Conservation (phyloP, 2,329 filamentous ascomycete genomes). For the Aureobasidium sp. region DNA sequence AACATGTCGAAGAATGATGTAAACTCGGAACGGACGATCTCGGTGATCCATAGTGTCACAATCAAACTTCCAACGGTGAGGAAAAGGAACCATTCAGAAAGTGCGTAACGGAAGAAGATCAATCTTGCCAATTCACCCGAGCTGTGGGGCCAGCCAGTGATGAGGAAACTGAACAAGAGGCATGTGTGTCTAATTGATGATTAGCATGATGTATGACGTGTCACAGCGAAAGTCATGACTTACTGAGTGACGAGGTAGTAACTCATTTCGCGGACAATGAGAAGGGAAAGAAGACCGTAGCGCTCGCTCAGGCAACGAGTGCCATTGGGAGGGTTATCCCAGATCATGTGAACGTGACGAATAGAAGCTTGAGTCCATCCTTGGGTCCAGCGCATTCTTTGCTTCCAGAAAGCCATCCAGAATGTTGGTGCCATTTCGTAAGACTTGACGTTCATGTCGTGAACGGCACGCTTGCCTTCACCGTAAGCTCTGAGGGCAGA, state of each 20-base stretch:
- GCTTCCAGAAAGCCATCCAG: slow-evolving; percentile 42
- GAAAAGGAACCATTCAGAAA: slow-evolving; percentile 40
- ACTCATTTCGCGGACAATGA: slow-evolving; percentile 40
- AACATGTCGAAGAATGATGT: slow-evolving; percentile 35
- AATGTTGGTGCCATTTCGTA: slow-evolving; percentile 44
- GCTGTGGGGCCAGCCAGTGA: slow-evolving; percentile 38
- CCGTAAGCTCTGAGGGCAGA: slow-evolving; percentile 42
- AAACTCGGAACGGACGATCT: slow-evolving; percentile 41
- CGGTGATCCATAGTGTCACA: slow-evolving; percentile 42
- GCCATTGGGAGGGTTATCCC: slow-evolving; percentile 34
- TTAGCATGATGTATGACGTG: background rate
- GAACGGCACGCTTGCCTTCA: slow-evolving; percentile 38
- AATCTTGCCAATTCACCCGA: slow-evolving; percentile 33
- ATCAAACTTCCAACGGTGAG: slow-evolving; percentile 36
- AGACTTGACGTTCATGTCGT: slow-evolving; percentile 44
- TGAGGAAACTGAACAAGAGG: slow-evolving; percentile 40
- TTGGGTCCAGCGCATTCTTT: slow-evolving; percentile 44
- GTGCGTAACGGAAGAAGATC: slow-evolving; percentile 43
- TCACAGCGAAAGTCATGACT: background rate
- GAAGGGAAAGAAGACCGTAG: slow-evolving; percentile 41
- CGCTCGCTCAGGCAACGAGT: slow-evolving; percentile 34
- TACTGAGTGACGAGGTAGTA: slow-evolving; percentile 44
- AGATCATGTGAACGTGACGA: slow-evolving; percentile 38
- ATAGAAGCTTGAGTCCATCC: slow-evolving; percentile 45
- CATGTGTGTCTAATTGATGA: slow-evolving; percentile 33